Conservation (phyloP, 2,329 filamentous ascomycete genomes). For the Aspergillus novofumigatus region DNA sequence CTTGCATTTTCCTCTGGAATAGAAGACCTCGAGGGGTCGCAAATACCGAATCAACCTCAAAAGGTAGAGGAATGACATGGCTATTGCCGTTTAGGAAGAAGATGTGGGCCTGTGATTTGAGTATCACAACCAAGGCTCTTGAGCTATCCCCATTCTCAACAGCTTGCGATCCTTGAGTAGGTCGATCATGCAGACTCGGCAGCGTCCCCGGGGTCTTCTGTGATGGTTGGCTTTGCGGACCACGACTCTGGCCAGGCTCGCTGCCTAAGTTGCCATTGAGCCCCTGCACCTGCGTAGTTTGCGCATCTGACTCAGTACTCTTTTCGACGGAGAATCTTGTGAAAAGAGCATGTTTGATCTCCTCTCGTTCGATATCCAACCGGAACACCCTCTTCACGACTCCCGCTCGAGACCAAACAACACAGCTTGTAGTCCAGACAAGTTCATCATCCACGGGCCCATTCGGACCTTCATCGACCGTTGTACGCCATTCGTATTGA, state of each 20-base stretch:
- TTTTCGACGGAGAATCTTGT: constrained; percentile 67
- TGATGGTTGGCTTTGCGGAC: constrained; percentile 12
- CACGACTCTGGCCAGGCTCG: constrained; percentile 6
- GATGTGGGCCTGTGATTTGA: constrained; percentile 89
- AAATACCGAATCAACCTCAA: constrained; percentile 85
- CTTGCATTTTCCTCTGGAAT: constrained; percentile 70
- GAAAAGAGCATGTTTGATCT: constrained; percentile 78
- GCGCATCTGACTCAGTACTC: constrained; percentile 15
- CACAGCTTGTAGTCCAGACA: constrained; percentile 67
- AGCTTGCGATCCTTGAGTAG: constrained; percentile 16
- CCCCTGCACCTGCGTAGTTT: constrained; percentile 4
- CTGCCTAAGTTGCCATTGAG: constrained; percentile 6
- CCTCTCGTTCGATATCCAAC: constrained; percentile 81
- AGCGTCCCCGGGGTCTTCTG: constrained; percentile 19
- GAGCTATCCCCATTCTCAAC: constrained; percentile 26
- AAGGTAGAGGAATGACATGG: constrained; percentile 88
- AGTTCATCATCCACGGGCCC: constrained; percentile 69
- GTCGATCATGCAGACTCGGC: constrained; percentile 26
- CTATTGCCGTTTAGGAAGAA: constrained; percentile 85
- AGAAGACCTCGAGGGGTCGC: constrained; percentile 78
- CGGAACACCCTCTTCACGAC: constrained; percentile 81
- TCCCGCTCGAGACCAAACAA: constrained; percentile 85
- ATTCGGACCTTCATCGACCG: constrained; percentile 41
- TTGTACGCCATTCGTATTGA: constrained; percentile 70
- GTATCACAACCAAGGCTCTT: constrained; percentile 78